Percentiles rank a stretch among this genome's conserved stretches.
Evolutionary conservation across 345 rosid genomes (phyloP).

Genomic region (Arabis alpina): DNA sequence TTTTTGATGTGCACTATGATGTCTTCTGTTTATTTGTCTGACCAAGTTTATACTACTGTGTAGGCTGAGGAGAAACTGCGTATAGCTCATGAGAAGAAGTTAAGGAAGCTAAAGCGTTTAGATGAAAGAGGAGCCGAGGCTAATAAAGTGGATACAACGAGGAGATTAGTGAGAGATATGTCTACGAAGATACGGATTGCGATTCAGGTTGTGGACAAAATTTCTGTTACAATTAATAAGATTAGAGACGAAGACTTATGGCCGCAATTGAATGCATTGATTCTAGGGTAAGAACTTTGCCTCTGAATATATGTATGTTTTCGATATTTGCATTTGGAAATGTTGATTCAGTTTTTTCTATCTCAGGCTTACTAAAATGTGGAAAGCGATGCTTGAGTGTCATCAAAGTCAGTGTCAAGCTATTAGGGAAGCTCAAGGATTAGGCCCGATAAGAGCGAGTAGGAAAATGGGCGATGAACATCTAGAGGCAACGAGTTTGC

Average conservation of each 20-base stretch:
- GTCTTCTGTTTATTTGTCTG: constrained; percentile 9
- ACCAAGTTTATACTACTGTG: constrained; percentile 18
- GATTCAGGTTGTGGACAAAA: constrained; percentile 87
- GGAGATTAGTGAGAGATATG: constrained; percentile 57
- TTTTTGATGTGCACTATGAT: constrained; percentile 1
- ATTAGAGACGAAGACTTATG: constrained; percentile 96
- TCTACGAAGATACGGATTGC: constrained; percentile 88
- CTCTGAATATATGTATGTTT: neutral
- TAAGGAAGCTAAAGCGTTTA: constrained; percentile 70
- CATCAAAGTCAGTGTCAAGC: constrained; percentile 78
- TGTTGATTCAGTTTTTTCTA: neutral
- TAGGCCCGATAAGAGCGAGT: constrained; percentile 65
- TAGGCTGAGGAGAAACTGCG: constrained; percentile 96
- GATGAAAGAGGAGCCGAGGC: constrained; percentile 87
- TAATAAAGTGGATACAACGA: constrained; percentile 62
- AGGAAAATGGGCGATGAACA: constrained; percentile 67
- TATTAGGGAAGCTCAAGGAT: constrained; percentile 66
- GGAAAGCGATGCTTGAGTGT: constrained; percentile 92
- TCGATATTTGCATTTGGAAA: neutral
- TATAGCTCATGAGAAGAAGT: constrained; percentile 70
- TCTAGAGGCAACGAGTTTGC: constrained; percentile 67
- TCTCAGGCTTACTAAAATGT: constrained; percentile 86
- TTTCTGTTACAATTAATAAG: constrained; percentile 79
- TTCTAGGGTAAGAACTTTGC: constrained; percentile 67
- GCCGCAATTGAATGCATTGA: constrained; percentile 87